Conservation (phyloP, 257 asterid genomes). For the Capsicum baccatum region DNA sequence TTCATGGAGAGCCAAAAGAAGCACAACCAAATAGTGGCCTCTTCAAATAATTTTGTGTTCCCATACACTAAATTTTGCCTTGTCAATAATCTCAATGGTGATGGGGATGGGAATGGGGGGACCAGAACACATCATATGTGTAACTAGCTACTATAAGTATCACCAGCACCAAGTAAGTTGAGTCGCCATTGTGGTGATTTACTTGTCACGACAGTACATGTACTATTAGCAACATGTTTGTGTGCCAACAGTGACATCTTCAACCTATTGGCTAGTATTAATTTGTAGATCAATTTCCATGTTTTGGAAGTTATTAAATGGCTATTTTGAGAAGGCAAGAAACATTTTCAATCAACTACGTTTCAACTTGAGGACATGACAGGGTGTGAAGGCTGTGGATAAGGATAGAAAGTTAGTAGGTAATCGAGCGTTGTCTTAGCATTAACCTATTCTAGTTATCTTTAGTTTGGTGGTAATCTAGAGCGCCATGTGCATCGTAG, state of each 20-base stretch:
- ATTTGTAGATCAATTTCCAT: not conserved
- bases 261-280: not conserved
- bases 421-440: too few relatives aligned
- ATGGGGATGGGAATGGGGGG: not conserved
- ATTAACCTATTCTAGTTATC: too few relatives aligned
- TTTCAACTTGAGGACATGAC: too few relatives aligned
- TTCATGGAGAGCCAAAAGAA: not conserved
- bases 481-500: too few relatives aligned
- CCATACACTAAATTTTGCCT: not conserved
- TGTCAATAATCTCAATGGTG: not conserved
- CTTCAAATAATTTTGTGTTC: not conserved
- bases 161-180: slow-evolving; percentile 19
- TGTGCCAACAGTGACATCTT: slow-evolving; percentile 21
- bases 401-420: too few relatives aligned
- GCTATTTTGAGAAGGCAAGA: not conserved
- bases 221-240: slow-evolving; percentile 1
- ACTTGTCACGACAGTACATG: slow-evolving; percentile 8
- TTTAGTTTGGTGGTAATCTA: too few relatives aligned
- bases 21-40: not conserved
- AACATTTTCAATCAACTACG: not conserved
- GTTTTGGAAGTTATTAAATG: not conserved
- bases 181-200: slow-evolving; percentile 17
- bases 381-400: too few relatives aligned
- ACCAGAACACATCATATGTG: slow-evolving; percentile 24
- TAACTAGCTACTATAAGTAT: not conserved